These are phyloP conservation scores for Penicillium concentricum DNA, from an alignment of 2,329 filamentous ascomycete species.

Conservation along the genomic window DNA sequence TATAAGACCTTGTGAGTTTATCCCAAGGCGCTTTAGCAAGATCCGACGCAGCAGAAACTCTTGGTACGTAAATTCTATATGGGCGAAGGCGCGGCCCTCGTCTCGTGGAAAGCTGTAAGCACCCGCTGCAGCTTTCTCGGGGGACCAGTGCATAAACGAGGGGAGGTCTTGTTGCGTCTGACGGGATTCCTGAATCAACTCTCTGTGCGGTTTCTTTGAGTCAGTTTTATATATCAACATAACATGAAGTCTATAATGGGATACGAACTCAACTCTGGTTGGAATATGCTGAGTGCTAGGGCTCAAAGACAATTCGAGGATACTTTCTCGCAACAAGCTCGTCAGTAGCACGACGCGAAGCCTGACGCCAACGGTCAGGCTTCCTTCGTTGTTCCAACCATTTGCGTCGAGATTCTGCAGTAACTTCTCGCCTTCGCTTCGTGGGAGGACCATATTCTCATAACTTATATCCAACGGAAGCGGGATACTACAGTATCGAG, in stretches of 20 bases:
- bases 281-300: neutral
- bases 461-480: constrained; percentile 22
- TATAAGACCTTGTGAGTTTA: neutral
- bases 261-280: neutral
- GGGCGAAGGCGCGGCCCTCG: neutral
- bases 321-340: neutral
- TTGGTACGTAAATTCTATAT: constrained; percentile 1
- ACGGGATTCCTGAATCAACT: neutral
- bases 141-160: neutral
- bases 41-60: neutral
- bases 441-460: constrained; percentile 18
- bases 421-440: constrained; percentile 8
- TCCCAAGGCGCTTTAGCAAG: neutral
- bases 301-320: neutral
- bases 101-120: neutral
- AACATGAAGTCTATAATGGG: neutral
- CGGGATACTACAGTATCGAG: constrained; percentile 35
- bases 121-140: neutral
- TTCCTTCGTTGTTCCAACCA: constrained; percentile 25
- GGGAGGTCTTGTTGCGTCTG: neutral
- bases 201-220: neutral
- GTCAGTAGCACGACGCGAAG: neutral
- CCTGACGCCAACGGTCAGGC: neutral
- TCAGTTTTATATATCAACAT: neutral
- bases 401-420: constrained; percentile 14